Conservation (phyloP, 345 rosid species). For the Excoecaria cochinchinensis region DNA sequence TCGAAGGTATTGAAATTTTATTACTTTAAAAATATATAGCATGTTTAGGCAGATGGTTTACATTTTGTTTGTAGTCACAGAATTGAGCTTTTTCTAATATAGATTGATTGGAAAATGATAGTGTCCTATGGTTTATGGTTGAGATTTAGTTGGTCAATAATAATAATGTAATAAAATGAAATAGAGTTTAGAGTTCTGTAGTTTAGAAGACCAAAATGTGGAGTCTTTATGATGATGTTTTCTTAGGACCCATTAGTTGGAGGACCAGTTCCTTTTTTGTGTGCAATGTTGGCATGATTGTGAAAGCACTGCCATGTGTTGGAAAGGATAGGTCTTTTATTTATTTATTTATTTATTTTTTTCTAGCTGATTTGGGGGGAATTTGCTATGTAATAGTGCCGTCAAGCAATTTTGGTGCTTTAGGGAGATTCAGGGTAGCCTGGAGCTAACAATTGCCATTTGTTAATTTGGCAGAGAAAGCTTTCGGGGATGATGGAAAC, state of each 20-base stretch:
- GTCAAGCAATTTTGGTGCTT: constrained; percentile 3
- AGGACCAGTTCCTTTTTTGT: neutral
- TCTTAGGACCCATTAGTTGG: neutral
- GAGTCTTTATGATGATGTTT: neutral
- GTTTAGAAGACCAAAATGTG: neutral
- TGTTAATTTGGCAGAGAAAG: constrained; percentile 64
- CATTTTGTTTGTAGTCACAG: too few species aligned
- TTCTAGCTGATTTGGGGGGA: neutral
- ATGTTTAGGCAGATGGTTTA: too few species aligned
- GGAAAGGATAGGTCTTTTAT: neutral
- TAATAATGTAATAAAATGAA: neutral
- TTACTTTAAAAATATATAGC: neutral
- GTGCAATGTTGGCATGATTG: neutral
- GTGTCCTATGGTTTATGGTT: neutral
- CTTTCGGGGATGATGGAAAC: constrained; percentile 75
- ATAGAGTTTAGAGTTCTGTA: neutral
- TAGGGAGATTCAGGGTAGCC: neutral
- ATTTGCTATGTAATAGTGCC: neutral
- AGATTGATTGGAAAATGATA: neutral
- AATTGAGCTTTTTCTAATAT: neutral
- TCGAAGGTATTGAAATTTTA: constrained; percentile 58
- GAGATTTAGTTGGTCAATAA: neutral
- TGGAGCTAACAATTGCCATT: constrained; percentile 8
- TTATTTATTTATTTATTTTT: neutral
- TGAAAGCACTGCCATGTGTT: neutral